Evolutionary conservation across 2,329 filamentous ascomycete genomes (phyloP).

Genomic region (Aspergillus sp.): DNA sequence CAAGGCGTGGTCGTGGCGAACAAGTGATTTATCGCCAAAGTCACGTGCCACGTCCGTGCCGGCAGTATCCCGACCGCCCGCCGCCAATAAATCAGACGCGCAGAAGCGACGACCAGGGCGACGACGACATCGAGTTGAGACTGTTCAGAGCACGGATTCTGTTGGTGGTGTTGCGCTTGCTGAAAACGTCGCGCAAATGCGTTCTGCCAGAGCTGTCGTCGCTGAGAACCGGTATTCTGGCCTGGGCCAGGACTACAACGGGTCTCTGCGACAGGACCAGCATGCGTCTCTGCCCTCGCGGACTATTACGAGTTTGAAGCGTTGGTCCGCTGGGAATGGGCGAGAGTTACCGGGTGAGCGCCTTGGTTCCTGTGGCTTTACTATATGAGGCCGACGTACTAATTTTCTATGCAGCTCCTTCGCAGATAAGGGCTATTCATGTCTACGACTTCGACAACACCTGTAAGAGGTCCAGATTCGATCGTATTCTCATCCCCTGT

Average conservation of each 20-base stretch:
- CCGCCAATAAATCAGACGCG: too few species aligned
- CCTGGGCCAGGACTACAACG: constrained; percentile 16
- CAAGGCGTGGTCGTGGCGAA: not conserved
- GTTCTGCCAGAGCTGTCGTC: constrained; percentile 30
- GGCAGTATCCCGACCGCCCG: too few species aligned
- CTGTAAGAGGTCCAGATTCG: constrained; percentile 43
- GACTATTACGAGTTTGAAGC: constrained; percentile 66
- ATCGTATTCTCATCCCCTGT: not conserved
- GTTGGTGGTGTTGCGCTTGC: too few species aligned
- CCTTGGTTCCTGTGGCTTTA: not conserved
- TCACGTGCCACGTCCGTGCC: too few species aligned
- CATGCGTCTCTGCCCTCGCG: constrained; percentile 20
- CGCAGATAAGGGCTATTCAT: constrained; percentile 70
- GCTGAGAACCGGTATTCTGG: constrained; percentile 19
- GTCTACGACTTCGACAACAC: constrained; percentile 99
- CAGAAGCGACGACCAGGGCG: too few species aligned
- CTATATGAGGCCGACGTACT: not conserved
- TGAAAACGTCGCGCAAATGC: constrained; percentile 15
- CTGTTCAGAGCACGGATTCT: too few species aligned
- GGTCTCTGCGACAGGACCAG: constrained; percentile 12
- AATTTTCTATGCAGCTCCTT: constrained; percentile 39
- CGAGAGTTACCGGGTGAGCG: constrained; percentile 59
- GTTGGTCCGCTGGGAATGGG: constrained; percentile 69
- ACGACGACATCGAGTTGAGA: too few species aligned
- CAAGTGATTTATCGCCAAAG: not conserved